phyloP scores from a whole-genome alignment of 345 rosid species.

The Psidium guajava region DNA sequence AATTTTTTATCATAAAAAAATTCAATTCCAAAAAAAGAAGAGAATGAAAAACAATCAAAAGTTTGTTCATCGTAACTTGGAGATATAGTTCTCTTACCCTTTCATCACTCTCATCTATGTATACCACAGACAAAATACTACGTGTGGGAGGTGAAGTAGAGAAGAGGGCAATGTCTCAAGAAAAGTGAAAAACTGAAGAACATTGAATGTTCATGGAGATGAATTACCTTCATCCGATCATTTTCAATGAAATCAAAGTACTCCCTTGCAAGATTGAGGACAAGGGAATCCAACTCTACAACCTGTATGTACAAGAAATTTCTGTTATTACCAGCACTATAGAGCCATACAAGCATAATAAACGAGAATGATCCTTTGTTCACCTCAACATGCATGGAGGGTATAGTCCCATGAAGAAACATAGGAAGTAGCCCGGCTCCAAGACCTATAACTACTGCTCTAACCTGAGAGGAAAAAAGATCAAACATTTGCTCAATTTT shows the following conservation, averaged over 20 bases:
- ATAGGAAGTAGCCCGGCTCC: conserved; percentile 97
- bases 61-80: no score
- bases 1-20: no score
- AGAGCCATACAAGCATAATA: not conserved
- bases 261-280: conserved; percentile 51
- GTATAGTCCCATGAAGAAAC: conserved; percentile 71
- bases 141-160: not conserved
- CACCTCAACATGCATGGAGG: conserved; percentile 64
- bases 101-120: not conserved
- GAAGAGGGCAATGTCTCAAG: not conserved
- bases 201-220: not conserved
- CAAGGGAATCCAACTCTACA: conserved; percentile 74
- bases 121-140: not conserved
- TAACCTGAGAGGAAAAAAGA: conserved; percentile 33
- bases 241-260: conserved; percentile 60
- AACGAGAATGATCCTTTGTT: not conserved
- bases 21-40: no score
- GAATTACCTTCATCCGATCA: conserved; percentile 64
- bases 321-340: not conserved
- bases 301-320: conserved; percentile 24
- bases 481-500: not conserved
- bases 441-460: conserved; percentile 76
- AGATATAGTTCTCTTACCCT: no score
- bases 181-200: not conserved
- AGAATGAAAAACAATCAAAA: no score